Evolutionary conservation across 768 basidiomycete species (phyloP).

Genomic region (Tricholoma sp.): DNA sequence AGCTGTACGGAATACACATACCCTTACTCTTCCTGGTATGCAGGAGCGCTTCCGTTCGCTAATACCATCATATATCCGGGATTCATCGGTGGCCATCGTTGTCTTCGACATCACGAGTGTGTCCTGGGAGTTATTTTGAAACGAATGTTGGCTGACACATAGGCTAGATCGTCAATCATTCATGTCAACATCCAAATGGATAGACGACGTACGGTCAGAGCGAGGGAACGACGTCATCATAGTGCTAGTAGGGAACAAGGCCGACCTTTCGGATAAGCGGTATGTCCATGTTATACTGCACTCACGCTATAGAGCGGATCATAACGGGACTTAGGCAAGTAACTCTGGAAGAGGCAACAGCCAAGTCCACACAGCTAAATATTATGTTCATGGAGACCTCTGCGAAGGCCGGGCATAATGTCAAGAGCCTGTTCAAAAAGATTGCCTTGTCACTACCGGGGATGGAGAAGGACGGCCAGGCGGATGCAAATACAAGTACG

Average conservation of each 20-base stretch:
- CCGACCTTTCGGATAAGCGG: constrained; percentile 98
- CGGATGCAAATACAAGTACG: constrained; percentile 52
- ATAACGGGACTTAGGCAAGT: constrained; percentile 70
- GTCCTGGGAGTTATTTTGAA: constrained; percentile 22
- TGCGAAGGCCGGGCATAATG: constrained; percentile 98
- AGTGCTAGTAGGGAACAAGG: constrained; percentile 98
- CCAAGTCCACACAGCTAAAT: constrained; percentile 82
- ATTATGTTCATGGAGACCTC: constrained; percentile 99
- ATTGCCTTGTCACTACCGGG: constrained; percentile 98
- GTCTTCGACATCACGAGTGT: constrained; percentile 98
- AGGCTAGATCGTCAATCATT: constrained; percentile 90
- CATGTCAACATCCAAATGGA: constrained; percentile 97
- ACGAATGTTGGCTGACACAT: not conserved
- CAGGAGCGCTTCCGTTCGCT: constrained; percentile 96
- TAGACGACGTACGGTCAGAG: constrained; percentile 97
- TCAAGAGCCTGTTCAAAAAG: constrained; percentile 98
- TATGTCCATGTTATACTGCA: constrained; percentile 33
- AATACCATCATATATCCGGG: constrained; percentile 98
- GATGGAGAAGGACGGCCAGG: constrained; percentile 79
- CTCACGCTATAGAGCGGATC: constrained; percentile 3
- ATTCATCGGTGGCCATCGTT: constrained; percentile 97
- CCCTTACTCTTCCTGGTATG: not conserved
- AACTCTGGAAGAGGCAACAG: constrained; percentile 95
- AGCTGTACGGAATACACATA: not conserved
- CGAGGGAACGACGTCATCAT: constrained; percentile 98